phyloP scores from a whole-genome alignment of 805 yeast species.

The Metschnikowia gruessii region DNA sequence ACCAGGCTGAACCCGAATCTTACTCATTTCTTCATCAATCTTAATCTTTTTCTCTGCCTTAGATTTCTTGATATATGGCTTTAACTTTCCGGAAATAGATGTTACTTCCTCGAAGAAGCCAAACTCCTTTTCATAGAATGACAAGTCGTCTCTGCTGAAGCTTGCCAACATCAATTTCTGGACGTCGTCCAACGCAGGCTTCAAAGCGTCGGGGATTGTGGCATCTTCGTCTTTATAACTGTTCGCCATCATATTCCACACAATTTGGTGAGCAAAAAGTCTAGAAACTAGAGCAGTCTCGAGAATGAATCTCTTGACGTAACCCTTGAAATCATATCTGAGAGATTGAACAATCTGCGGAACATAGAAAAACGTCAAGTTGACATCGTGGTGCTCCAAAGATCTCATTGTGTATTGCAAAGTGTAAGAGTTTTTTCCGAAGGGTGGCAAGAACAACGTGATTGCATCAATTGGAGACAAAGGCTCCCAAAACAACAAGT shows the following conservation, averaged over 20 bases:
- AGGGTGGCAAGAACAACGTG: constrained; percentile 74
- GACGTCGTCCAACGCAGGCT: constrained; percentile 78
- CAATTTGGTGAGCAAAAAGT: constrained; percentile 93
- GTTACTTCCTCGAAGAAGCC: constrained; percentile 89
- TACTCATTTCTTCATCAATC: constrained; percentile 93
- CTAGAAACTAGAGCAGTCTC: constrained; percentile 92
- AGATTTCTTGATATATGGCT: constrained; percentile 89
- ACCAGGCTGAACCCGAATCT: constrained; percentile 67
- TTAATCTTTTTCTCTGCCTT: constrained; percentile 95
- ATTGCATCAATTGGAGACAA: constrained; percentile 83
- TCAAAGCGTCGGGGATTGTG: constrained; percentile 70
- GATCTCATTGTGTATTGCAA: constrained; percentile 90
- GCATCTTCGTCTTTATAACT: constrained; percentile 88
- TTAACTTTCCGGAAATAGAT: constrained; percentile 87
- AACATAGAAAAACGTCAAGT: constrained; percentile 89
- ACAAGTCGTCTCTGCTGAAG: constrained; percentile 58
- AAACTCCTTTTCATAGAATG: constrained; percentile 79
- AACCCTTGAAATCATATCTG: constrained; percentile 78
- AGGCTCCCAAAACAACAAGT: constrained; percentile 66
- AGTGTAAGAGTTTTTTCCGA: constrained; percentile 59
- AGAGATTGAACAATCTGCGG: constrained; percentile 96
- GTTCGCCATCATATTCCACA: constrained; percentile 97
- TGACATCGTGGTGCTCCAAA: constrained; percentile 81
- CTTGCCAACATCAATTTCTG: constrained; percentile 59
- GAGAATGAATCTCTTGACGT: constrained; percentile 80